A percentile compares a stretch with the other conserved stretches of the same genome.
phyloP scores from a whole-genome alignment of 768 basidiomycete species.

The Lactifluus echinatus region DNA sequence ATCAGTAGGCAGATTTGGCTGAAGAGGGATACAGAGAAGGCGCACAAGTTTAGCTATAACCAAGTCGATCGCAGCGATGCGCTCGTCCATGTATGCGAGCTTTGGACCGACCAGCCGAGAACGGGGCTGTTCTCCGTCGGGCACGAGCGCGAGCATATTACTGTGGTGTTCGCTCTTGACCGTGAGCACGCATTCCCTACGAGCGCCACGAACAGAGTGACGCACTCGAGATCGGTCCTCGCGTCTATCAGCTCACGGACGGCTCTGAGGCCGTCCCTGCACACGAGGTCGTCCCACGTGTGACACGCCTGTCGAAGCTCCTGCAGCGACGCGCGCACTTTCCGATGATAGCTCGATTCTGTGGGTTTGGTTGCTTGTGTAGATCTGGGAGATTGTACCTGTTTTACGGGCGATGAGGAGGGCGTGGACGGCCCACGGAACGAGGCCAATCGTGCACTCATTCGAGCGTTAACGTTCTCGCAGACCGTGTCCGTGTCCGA shows the following conservation, averaged over 20 bases:
- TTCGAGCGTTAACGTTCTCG: too few relatives aligned
- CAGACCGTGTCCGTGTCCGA: too few relatives aligned
- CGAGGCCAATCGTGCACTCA: constrained; percentile 59
- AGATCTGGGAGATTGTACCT: constrained; percentile 30
- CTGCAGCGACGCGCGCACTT: constrained; percentile 55
- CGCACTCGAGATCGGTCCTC: constrained; percentile 80
- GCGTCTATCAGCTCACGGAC: constrained; percentile 63
- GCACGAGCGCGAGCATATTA: constrained; percentile 52
- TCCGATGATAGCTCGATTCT: constrained; percentile 79
- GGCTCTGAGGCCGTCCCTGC: constrained; percentile 73
- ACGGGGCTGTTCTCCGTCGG: constrained; percentile 44
- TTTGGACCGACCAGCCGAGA: constrained; percentile 55
- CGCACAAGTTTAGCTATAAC: constrained; percentile 61
- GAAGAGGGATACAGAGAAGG: background rate
- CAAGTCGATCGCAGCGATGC: constrained; percentile 48
- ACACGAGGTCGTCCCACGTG: constrained; percentile 80
- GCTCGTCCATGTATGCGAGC: constrained; percentile 57
- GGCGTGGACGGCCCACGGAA: constrained; percentile 78
- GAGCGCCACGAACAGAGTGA: constrained; percentile 8
- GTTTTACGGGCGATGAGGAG: constrained; percentile 51
- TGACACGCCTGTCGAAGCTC: constrained; percentile 55
- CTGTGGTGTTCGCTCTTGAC: constrained; percentile 29
- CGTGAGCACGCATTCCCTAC: background rate
- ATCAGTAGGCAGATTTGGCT: background rate
- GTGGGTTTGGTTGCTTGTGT: constrained; percentile 34